phyloP scores from a whole-genome alignment of 306 rosid genomes.

The Dryas drummondii region DNA sequence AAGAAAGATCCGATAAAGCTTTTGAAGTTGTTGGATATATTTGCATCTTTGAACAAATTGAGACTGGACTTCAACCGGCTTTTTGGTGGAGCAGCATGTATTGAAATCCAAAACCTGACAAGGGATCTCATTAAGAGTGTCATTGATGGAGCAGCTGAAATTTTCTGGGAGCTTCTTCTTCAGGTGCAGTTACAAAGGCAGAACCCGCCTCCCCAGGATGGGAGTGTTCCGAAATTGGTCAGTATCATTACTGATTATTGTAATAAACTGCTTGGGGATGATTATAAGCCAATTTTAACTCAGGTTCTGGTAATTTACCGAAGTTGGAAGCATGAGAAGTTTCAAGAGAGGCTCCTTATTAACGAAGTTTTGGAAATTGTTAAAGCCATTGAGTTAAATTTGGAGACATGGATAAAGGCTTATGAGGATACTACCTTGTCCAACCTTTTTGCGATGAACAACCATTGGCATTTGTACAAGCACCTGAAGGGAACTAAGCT shows the following conservation, averaged over 20 bases:
- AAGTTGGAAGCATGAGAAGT: conserved; percentile 88
- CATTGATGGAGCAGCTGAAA: conserved; percentile 87
- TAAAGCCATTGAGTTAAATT: conserved; percentile 72
- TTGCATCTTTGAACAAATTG: conserved; percentile 87
- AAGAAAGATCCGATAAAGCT: conserved; percentile 96
- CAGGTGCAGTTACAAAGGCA: conserved; percentile 89
- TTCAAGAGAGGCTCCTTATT: conserved; percentile 81
- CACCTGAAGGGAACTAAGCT: conserved; percentile 83
- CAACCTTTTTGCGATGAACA: conserved; percentile 87
- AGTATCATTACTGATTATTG: conserved; percentile 85
- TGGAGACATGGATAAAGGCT: conserved; percentile 84
- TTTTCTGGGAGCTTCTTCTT: conserved; percentile 87
- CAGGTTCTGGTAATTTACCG: conserved; percentile 89
- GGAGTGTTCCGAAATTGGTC: conserved; percentile 73
- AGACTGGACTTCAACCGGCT: conserved; percentile 92
- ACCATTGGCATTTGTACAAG: conserved; percentile 80
- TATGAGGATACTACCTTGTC: conserved; percentile 57
- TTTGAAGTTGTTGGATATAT: conserved; percentile 86
- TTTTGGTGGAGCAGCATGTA: conserved; percentile 85
- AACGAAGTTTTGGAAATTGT: conserved; percentile 59
- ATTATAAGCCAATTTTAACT: conserved; percentile 82
- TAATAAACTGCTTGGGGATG: conserved; percentile 84
- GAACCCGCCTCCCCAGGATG: conserved; percentile 83
- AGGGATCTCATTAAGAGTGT: conserved; percentile 93
- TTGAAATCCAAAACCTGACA: conserved; percentile 88